A percentile compares a stretch with the other conserved stretches of the same genome.
Conservation (phyloP, 176 grass and related monocot species). For the Phoenix dactylifera region DNA sequence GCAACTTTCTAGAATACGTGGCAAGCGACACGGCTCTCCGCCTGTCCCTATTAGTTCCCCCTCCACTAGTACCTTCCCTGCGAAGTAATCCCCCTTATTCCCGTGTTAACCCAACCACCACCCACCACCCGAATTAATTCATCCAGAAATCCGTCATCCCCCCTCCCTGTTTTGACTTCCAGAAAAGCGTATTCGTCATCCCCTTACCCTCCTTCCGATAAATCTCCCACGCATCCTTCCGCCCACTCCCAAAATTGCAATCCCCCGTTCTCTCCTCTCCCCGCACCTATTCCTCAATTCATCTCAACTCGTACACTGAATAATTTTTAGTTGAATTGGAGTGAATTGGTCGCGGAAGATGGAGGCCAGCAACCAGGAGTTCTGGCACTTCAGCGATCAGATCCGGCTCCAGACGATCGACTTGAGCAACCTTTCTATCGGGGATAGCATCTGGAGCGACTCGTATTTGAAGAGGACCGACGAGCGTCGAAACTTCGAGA, state of each 20-base stretch:
- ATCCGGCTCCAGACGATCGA: conserved; percentile 61
- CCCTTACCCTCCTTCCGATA: not conserved
- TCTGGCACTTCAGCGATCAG: conserved; percentile 98
- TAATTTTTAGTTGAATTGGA: not conserved
- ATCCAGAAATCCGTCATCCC: no score
- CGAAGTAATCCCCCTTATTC: no score
- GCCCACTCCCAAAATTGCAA: not conserved
- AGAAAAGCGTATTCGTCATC: no score
- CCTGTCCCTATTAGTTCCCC: no score
- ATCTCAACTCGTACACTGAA: no score
- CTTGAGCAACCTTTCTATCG: conserved; percentile 70
- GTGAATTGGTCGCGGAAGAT: not conserved
- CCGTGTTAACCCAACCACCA: no score
- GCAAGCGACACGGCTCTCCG: no score
- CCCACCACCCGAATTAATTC: no score
- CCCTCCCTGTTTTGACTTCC: no score
- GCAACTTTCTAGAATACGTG: no score
- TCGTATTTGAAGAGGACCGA: conserved; percentile 14
- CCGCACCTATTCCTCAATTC: no score
- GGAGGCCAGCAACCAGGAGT: conserved; percentile 11
- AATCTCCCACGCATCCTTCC: not conserved
- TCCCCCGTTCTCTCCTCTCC: not conserved
- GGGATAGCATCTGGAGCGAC: conserved; percentile 77
- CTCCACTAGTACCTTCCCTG: no score
- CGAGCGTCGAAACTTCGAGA: conserved; percentile 19